Percentiles rank a stretch among this genome's conserved stretches.
Conservation (phyloP, 1,284 basidiomycete genomes). For the Apiotrichum veenhuisii region DNA sequence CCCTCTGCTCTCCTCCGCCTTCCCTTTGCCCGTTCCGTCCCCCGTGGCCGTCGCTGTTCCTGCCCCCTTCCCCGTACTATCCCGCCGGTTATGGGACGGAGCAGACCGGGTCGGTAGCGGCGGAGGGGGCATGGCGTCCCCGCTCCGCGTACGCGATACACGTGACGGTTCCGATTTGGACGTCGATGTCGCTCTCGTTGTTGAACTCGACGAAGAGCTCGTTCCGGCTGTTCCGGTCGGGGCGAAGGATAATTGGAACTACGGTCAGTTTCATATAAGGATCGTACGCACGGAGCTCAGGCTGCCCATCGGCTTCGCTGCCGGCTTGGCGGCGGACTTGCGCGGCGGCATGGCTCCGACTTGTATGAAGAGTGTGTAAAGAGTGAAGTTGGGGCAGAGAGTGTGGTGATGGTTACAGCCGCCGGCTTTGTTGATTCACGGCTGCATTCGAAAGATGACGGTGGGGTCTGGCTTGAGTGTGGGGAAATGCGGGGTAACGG, state of each 20-base stretch:
- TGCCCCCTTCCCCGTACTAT: too few relatives aligned
- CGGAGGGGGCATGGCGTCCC: slow-evolving; percentile 16
- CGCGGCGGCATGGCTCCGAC: not conserved
- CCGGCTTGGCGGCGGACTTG: not conserved
- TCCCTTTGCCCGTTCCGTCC: not conserved
- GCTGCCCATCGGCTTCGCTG: slow-evolving; percentile 29
- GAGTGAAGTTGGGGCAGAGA: too few relatives aligned
- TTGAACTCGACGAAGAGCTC: too few relatives aligned
- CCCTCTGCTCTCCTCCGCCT: too few relatives aligned
- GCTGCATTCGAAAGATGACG: not conserved
- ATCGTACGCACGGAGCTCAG: slow-evolving; percentile 30
- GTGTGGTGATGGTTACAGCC: not conserved
- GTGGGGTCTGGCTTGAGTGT: not conserved
- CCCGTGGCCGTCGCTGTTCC: too few relatives aligned
- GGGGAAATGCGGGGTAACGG: slow-evolving; percentile 9
- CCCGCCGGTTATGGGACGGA: too few relatives aligned
- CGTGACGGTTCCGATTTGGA: not conserved
- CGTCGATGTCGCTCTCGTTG: too few relatives aligned
- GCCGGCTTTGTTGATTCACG: not conserved
- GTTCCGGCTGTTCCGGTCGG: not conserved
- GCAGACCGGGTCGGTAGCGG: not conserved
- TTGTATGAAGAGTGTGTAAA: not conserved
- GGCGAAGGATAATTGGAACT: slow-evolving; percentile 40
- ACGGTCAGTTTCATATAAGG: not conserved
- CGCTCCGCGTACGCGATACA: not conserved